Percentiles rank a stretch among this genome's conserved stretches.
Evolutionary conservation across 2,329 filamentous ascomycete genomes (phyloP).

Genomic region (Pyrenophora tritici-repentis): DNA sequence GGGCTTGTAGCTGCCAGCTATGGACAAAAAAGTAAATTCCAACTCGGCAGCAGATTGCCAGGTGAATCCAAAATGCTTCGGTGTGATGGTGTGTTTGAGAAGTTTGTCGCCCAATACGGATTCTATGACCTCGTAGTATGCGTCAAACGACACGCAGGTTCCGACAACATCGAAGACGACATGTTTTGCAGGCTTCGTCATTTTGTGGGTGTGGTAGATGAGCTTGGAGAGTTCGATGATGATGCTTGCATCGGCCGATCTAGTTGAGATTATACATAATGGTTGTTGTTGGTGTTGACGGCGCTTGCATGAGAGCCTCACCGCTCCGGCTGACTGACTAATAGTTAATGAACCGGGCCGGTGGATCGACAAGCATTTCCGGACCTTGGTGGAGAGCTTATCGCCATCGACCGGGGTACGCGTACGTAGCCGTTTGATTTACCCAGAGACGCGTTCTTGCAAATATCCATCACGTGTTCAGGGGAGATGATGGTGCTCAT

Average conservation of each 20-base stretch:
- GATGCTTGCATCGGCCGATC: too few species aligned
- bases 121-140: slow-evolving; percentile 17
- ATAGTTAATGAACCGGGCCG: slow-evolving; percentile 4
- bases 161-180: slow-evolving; percentile 20
- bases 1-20: slow-evolving; percentile 12
- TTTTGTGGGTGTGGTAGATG: neutral
- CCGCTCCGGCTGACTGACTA: neutral
- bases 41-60: slow-evolving; percentile 21
- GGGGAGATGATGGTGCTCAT: too few species aligned
- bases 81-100: slow-evolving; percentile 6
- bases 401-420: too few species aligned
- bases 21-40: slow-evolving; percentile 22
- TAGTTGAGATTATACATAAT: too few species aligned
- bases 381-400: too few species aligned
- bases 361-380: neutral
- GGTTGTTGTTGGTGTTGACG: neutral
- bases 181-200: slow-evolving; percentile 10
- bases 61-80: slow-evolving; percentile 18
- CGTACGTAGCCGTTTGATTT: neutral
- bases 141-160: slow-evolving; percentile 18
- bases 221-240: neutral
- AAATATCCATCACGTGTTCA: neutral
- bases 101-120: slow-evolving; percentile 12
- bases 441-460: neutral
- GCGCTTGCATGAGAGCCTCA: neutral